A percentile compares a stretch with the other conserved stretches of the same genome.
Evolutionary conservation across 768 basidiomycete genomes (phyloP).

Genomic region (Agaricus subrufescens): DNA sequence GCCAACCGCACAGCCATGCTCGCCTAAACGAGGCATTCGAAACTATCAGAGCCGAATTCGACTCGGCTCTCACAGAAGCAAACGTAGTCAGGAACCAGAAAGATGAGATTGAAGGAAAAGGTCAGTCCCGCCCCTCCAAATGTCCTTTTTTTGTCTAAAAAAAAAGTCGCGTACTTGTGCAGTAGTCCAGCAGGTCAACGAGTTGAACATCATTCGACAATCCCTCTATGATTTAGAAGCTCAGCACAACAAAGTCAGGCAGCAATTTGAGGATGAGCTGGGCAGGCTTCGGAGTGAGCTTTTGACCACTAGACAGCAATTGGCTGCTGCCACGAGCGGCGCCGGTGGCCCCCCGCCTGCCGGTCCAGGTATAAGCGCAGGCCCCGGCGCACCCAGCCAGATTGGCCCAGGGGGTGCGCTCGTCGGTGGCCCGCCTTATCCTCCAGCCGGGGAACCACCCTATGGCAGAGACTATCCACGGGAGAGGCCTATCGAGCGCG

Average conservation of each 20-base stretch:
- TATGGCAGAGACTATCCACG: slow-evolving; percentile 7
- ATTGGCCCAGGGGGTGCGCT: slow-evolving; percentile 17
- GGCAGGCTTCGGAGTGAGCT: slow-evolving; percentile 50
- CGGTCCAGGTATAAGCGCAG: slow-evolving; percentile 15
- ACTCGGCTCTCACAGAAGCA: slow-evolving; percentile 8
- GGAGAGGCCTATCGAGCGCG: slow-evolving; percentile 4
- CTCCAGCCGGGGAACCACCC: slow-evolving; percentile 14
- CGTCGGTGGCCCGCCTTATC: slow-evolving; percentile 16
- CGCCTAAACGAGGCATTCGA: slow-evolving; percentile 14
- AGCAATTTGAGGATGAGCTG: slow-evolving; percentile 85
- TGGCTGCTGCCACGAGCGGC: slow-evolving; percentile 13
- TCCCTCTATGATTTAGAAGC: slow-evolving; percentile 89
- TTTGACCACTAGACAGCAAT: slow-evolving; percentile 49
- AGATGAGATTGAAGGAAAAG: slow-evolving; percentile 88
- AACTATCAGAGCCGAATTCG: slow-evolving; percentile 13
- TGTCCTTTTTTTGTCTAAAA: too few relatives aligned
- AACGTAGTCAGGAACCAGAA: slow-evolving; percentile 61
- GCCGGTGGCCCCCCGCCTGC: slow-evolving; percentile 10
- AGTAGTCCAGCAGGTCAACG: slow-evolving; percentile 84
- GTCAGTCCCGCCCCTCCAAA: slow-evolving; percentile 38
- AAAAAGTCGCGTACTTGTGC: background rate
- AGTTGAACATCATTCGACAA: slow-evolving; percentile 85
- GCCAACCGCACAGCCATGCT: slow-evolving; percentile 9
- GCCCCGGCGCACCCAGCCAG: slow-evolving; percentile 14
- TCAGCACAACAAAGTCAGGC: slow-evolving; percentile 80